These are phyloP conservation scores for Kuraishia borneana DNA, from an alignment of 805 yeast genomes.

Conservation along the genomic window DNA sequence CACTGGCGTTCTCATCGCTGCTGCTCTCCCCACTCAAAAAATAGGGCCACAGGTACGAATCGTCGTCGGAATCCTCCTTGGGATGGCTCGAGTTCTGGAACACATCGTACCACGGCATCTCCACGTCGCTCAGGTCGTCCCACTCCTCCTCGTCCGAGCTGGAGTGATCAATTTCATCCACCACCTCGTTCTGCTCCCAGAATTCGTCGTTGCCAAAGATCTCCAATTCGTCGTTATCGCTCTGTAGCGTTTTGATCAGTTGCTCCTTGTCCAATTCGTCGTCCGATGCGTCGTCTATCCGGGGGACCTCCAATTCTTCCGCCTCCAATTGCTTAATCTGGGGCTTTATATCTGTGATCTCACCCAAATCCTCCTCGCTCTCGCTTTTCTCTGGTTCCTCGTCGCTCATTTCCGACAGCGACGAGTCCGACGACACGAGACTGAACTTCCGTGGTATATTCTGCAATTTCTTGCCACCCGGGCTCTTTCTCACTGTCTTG, in stretches of 20 bases:
- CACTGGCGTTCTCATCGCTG: constrained; percentile 33
- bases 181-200: constrained; percentile 25
- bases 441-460: constrained; percentile 8
- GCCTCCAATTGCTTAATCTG: constrained; percentile 16
- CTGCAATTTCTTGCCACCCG: constrained; percentile 1
- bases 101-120: constrained; percentile 15
- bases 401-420: constrained; percentile 7
- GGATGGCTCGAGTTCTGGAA: constrained; percentile 6
- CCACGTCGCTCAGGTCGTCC: constrained; percentile 20
- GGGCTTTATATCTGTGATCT: constrained; percentile 25
- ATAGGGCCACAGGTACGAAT: constrained; percentile 65
- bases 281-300: constrained; percentile 38
- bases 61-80: constrained; percentile 24
- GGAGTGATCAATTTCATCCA: constrained; percentile 21
- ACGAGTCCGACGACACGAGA: constrained; percentile 8
- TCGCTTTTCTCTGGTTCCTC: constrained; percentile 12
- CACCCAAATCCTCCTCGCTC: constrained; percentile 52
- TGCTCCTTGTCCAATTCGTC: constrained; percentile 45
- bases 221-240: constrained; percentile 26
- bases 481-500: not conserved
- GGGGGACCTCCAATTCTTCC: constrained; percentile 33
- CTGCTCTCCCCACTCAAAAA: constrained; percentile 38
- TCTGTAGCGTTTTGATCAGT: constrained; percentile 24
- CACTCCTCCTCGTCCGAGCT: constrained; percentile 11
- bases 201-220: constrained; percentile 20